phyloP scores from a whole-genome alignment of 768 basidiomycete genomes.

The Hericium rajendrae region DNA sequence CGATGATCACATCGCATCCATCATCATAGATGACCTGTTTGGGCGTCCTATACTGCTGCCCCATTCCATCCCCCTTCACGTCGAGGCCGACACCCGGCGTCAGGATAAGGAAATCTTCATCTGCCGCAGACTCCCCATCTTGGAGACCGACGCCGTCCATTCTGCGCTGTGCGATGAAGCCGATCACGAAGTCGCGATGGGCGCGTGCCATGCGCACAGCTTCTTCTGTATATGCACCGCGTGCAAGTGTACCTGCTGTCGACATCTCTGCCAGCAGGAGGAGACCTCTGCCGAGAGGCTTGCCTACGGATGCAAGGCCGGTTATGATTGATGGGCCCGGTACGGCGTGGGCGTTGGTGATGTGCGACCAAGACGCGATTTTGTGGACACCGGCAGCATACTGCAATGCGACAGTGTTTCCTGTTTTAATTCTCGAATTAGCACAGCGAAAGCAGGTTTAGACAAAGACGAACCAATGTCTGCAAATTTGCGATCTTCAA shows the following conservation, averaged over 20 bases:
- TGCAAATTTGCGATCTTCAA: conserved; percentile 98
- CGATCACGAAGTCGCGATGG: conserved; percentile 82
- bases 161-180: conserved; percentile 86
- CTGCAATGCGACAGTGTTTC: conserved; percentile 92
- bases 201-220: conserved; percentile 83
- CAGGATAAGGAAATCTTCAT: conserved; percentile 80
- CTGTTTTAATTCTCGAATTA: conserved; percentile 29
- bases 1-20: conserved; percentile 95
- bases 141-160: conserved; percentile 56
- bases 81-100: conserved; percentile 91
- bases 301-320: conserved; percentile 82
- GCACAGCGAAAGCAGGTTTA: neutral
- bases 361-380: conserved; percentile 92
- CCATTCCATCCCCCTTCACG: conserved; percentile 34
- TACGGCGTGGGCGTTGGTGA: conserved; percentile 94
- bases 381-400: conserved; percentile 89
- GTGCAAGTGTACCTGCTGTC: conserved; percentile 76
- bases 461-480: conserved; percentile 66
- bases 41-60: conserved; percentile 80
- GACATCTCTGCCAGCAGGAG: conserved; percentile 96
- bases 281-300: conserved; percentile 77
- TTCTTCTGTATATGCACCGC: conserved; percentile 71
- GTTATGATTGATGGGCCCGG: conserved; percentile 92
- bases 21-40: conserved; percentile 67
- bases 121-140: conserved; percentile 12